Evolutionary conservation across 1,139 yeast species (phyloP).

Genomic region (Blastobotrys serpentis): DNA sequence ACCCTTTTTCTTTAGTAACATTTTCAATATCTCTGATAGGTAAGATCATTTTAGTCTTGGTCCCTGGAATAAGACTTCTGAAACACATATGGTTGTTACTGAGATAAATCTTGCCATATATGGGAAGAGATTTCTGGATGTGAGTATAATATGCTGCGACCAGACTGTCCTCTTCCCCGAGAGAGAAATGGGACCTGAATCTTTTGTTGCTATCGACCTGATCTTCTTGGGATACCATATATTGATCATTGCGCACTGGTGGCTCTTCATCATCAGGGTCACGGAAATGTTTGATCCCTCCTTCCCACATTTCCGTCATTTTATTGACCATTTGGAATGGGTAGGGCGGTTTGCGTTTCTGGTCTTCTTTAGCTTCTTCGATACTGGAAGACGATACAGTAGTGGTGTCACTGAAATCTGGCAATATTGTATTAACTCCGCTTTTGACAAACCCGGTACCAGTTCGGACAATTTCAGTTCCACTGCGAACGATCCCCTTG

Average conservation of each 20-base stretch:
- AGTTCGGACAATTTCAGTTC: background rate
- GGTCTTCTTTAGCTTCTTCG: background rate
- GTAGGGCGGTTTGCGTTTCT: slow-evolving; percentile 12
- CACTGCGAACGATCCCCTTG: background rate
- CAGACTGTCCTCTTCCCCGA: slow-evolving; percentile 52
- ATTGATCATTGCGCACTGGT: slow-evolving; percentile 42
- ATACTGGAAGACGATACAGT: too few species aligned
- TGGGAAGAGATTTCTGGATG: slow-evolving; percentile 66
- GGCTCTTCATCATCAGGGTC: slow-evolving; percentile 32
- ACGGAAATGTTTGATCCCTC: slow-evolving; percentile 62
- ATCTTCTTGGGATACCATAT: slow-evolving; percentile 47
- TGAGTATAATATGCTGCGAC: slow-evolving; percentile 73
- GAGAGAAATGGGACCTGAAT: slow-evolving; percentile 65
- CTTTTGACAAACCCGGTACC: background rate
- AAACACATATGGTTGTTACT: slow-evolving; percentile 70
- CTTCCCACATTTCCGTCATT: slow-evolving; percentile 60
- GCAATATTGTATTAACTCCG: background rate
- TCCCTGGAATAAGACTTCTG: slow-evolving; percentile 76
- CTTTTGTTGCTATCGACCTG: slow-evolving; percentile 50
- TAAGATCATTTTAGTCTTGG: slow-evolving; percentile 76
- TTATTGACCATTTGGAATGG: slow-evolving; percentile 33
- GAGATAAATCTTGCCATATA: slow-evolving; percentile 78
- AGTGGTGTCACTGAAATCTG: background rate
- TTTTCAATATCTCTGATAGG: slow-evolving; percentile 73
- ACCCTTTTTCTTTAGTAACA: slow-evolving; percentile 64